phyloP scores from a whole-genome alignment of 345 rosid genomes.

The Gossypium raimondii region DNA sequence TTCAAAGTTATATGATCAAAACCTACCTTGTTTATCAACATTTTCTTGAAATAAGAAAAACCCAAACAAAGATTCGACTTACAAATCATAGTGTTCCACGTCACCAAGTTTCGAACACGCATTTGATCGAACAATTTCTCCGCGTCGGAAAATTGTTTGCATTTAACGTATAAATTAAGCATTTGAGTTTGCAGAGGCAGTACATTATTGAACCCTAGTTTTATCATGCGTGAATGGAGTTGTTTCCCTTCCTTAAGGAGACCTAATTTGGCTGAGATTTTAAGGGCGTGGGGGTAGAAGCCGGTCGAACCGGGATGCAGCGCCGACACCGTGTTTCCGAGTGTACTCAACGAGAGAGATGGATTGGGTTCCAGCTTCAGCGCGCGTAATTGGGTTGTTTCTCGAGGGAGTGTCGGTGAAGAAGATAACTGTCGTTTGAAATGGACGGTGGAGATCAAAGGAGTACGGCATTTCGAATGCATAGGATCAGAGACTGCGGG shows the following conservation, averaged over 20 bases:
- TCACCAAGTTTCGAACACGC: conserved; percentile 46
- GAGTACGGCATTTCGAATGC: conserved; percentile 16
- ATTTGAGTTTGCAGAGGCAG: conserved; percentile 48
- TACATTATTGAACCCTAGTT: conserved; percentile 34
- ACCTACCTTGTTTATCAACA: conserved; percentile 35
- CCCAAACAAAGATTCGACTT: conserved; percentile 17
- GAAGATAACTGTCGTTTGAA: conserved; percentile 23
- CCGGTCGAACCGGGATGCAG: background rate
- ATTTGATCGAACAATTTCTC: conserved; percentile 65
- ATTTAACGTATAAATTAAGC: conserved; percentile 42
- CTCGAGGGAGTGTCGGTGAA: conserved; percentile 15
- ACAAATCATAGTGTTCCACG: conserved; percentile 62
- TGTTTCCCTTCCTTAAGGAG: conserved; percentile 33
- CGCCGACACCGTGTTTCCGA: background rate
- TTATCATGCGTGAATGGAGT: conserved; percentile 36
- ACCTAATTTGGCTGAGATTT: conserved; percentile 30
- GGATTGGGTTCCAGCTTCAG: background rate
- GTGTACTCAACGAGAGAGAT: conserved; percentile 4
- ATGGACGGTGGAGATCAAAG: conserved; percentile 28
- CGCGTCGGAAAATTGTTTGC: conserved; percentile 24
- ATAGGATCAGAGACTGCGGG: background rate
- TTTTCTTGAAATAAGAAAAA: conserved; percentile 38
- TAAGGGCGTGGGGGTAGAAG: conserved; percentile 31
- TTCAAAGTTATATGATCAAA: conserved; percentile 52
- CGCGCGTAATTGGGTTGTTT: background rate